Evolutionary conservation across 1,284 basidiomycete species (phyloP), one percentile per base, ranked within the genome.

Genomic region (Pterulicium gracile): DNA sequence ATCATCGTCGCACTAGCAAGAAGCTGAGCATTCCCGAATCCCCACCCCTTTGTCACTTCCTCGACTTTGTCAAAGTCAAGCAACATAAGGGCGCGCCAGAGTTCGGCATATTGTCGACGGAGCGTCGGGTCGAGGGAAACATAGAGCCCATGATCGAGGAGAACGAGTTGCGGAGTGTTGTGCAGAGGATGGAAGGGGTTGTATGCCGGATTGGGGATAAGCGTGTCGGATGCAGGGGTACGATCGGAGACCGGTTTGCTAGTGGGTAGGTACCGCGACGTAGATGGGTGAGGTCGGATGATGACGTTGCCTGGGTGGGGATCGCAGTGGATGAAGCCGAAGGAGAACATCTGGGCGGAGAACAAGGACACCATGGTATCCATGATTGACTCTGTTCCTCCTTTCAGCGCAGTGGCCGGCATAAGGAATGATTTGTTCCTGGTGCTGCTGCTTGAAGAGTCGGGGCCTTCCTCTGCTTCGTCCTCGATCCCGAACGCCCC

Each of bases 81-180:
- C 0, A 77, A 73, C 41, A 94, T 75, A 51, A 94, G 70, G 0
- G 76, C 81, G 44, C 81, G 72, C 91, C 90, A 94, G 1, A 94
- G 67, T 3, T 70, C 67, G 14, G 85, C 85, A 66, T 90, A 91
- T 47, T 91, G 75, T 35, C 71, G 67, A 50, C 75, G 73, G 60
- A 92, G 87, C 2, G 68, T 56, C 17, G 77, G 70, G n/a, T 72
- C 61, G 1, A 87, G 70, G 2, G 69, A 68, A 22, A 91, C 86
- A 56, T 90, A 94, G 15, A 95, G 66, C 0, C 91, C 91, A 58
- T 95, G 91, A 58, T 95, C 91, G 52, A 95, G 77, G 7, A 94
- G 68, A 22, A 93, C 90, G 39, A 94, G 72, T 57, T 94, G 87
- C 0, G 87, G 79, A n/a, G n/a, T n/a, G n/a, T n/a, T n/a, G n/a